These are phyloP conservation scores for Aspergillus texensis DNA, from an alignment of 2,329 filamentous ascomycete genomes.

Conservation along the genomic window DNA sequence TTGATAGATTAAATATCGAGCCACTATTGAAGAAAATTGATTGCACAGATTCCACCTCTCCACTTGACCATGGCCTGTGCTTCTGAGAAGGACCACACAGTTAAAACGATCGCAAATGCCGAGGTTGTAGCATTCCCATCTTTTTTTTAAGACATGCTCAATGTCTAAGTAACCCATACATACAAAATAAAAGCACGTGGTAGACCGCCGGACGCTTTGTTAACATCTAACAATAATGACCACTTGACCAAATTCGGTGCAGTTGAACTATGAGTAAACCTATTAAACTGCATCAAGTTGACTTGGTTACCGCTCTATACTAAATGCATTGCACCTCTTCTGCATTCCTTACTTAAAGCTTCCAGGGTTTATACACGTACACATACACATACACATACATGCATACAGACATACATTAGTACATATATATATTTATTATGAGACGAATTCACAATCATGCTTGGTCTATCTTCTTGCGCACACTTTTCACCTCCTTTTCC, in stretches of 20 bases:
- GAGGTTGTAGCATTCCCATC: not conserved
- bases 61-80: not conserved
- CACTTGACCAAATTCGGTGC: not conserved
- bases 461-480: constrained; percentile 30
- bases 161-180: no score
- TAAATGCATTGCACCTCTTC: not conserved
- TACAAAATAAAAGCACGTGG: not conserved
- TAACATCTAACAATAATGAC: not conserved
- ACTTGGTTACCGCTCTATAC: not conserved
- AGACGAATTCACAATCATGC: not conserved
- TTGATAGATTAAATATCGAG: constrained; percentile 1
- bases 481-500: constrained; percentile 41
- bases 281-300: not conserved
- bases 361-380: not conserved
- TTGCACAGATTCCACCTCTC: not conserved
- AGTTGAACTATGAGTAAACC: not conserved
- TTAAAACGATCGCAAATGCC: not conserved
- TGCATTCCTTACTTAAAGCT: not conserved
- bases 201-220: not conserved
- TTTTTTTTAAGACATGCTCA: not conserved
- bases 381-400: not conserved
- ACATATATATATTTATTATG: not conserved
- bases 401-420: not conserved
- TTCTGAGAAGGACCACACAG: not conserved
- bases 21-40: not conserved